Base-by-base conservation (phyloP, 352 stramenopile genomes). In the Phytophthora boehmeriae region DNA sequence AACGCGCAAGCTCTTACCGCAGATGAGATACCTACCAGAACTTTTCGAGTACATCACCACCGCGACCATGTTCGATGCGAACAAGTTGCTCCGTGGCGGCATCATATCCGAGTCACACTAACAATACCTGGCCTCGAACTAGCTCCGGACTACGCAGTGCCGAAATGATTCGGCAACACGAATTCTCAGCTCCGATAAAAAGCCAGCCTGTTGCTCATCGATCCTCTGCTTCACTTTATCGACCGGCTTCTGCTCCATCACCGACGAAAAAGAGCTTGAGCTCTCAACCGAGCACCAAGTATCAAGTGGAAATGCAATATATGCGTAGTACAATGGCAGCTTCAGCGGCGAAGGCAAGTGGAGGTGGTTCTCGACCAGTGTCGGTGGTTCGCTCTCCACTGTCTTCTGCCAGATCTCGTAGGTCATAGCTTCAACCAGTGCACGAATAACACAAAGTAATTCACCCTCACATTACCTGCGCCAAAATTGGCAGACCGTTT, bases 231-330 rank as follows among this genome's bases (percentile, higher is more conserved):
- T 50, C 51, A 54, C 42, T 22, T 20, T 62, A 43, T 48, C 59
- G 59, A 3, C 47, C 59, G 44, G 48, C 45, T 5, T 69, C 67
- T 44, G 51, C 52, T 47, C 53, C 62, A 48, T 64, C 32, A n/a
- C 35, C 68, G 53, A 60, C 45, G 17, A 68, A 63, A 19, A 63
- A 57, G 51, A 45, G 54, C 51, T 59, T 54, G 5, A 60, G 3
- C 16, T 42, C 53, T 53, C 52, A 59, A 17, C 19, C 42, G 17
- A 68, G 42, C 42, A 14, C 52, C 63, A 77, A 76, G 28, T 41
- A 62, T 22, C 62, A 85, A 41, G 75, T 89, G 32, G 79, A 89
- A 50, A 73, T 83, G 67, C 73, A 83, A 59, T 78, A 76, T 46
- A 63, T 86, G 53, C 66, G 70, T 25, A 83, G 73, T 45, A 56